Evolutionary conservation across 257 asterid species (phyloP), one percentile per base, ranked within the genome.

Genomic region (Ligustrum vulgare): DNA sequence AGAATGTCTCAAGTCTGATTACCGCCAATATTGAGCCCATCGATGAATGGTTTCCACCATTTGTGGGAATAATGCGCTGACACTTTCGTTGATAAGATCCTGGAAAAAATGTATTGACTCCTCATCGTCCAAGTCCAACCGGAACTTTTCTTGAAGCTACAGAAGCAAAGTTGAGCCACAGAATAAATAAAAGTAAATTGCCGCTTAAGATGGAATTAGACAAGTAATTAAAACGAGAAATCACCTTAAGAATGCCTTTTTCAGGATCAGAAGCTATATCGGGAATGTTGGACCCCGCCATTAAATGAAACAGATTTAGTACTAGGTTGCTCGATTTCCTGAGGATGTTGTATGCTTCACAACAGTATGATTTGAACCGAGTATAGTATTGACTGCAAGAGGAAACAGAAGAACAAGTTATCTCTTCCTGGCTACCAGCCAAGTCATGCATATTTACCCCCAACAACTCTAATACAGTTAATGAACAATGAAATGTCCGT

Each of bases 191-290:
- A 43, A 43, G 54, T n/a, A 9, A 10, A 25, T 16, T 56, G 34
- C 47, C 51, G 60, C 20, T 33, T 16, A 32, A 1, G 0, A 64
- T 18, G 68, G 10, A 20, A 54, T 32, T 63, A 75, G 66, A 67
- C 47, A 22, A 35, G 22, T 31, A 69, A 39, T 28, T 41, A 11
- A 28, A 37, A 72, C 0, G 71, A 45, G 71, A 58, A 68, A 43
- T 75, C 74, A 90, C 99, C 98, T 94, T 94, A 34, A 94, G 99
- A 75, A 94, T 94, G 90, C 99, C 99, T 72, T 94, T 94, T 73
- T 94, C 99, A 35, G 99, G 99, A 87, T 94, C 99, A 77, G 98
- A 94, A 76, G 99, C 99, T 43, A 94, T 92, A 83, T 92, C 97
- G 3, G 97, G 97, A 69, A 94, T 91, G 83, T 92, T 92, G 43